Base-by-base conservation (phyloP, 257 asterid species). In the Penstemon barbatus region DNA sequence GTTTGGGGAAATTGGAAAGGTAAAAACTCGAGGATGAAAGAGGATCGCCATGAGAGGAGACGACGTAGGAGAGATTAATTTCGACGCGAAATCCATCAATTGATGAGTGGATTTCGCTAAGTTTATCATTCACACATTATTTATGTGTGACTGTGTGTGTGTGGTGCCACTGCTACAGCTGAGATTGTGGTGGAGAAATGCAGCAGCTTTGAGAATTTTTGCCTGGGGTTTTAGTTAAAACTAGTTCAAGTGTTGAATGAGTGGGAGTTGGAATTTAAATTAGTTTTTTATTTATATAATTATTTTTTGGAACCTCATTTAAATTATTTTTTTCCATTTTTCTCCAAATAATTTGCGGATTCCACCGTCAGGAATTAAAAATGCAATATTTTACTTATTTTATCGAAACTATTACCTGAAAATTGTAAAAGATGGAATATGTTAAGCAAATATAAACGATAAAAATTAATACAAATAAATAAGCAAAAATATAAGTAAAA, bases 121-220 rank as follows among this genome's bases (percentile, higher is more conserved):
- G 63, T 49, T 72, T 72, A 65, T 54, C 9, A 58, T 4, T 39
- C 37, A 51, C 44, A 19, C 58, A 50, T 43, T 13, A 40, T 52
- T 70, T 7, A 63, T 43, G 63, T 59, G 75, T 39, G 74, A 36
- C 12, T 19, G 75, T 63, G 71, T 19, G 75, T 63, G 71, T 82
- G 75, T 71, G 72, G 80, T 63, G 68, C 12, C 73, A 55, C 45
- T 63, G 43, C 37, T 8, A n/a, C 33, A 39, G 5, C 8, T 8
- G 43, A 56, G 66, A 51, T 85, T 78, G 89, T 86, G 95, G 90
- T 54, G 81, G 86, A 81, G 84, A 85, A 71, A 39, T 33, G 78
- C 56, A 53, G 83, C 80, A 25, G 33, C 33, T 25, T 0, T 65
- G 67, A 76, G 83, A 79, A 82, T 81, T 69, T 70, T 41, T 70